Percentiles rank a stretch among this genome's conserved stretches.
phyloP scores from a whole-genome alignment of 1,284 basidiomycete species.

The Trametes versicolor region DNA sequence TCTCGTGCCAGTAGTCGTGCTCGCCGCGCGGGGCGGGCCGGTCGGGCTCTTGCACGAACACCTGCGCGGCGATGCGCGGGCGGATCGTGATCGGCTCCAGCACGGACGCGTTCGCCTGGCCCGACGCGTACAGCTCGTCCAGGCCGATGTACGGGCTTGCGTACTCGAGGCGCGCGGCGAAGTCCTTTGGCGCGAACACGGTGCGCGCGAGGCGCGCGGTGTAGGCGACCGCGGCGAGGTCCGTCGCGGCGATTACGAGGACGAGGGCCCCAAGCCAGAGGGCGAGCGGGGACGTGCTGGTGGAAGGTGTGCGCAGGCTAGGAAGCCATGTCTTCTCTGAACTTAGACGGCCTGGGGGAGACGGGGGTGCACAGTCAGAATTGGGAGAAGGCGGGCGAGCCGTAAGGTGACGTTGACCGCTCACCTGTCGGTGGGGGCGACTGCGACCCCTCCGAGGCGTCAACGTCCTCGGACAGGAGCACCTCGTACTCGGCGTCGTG shows the following conservation, averaged over 20 bases:
- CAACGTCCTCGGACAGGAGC: conserved; percentile 14
- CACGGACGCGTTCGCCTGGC: conserved; percentile 20
- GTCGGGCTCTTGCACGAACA: conserved; percentile 23
- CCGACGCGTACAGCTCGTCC: conserved; percentile 30
- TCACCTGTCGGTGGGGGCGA: neutral
- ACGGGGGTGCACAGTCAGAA: neutral
- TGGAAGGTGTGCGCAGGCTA: neutral
- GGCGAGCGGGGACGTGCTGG: neutral
- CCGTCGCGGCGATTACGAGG: conserved; percentile 18
- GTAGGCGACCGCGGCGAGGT: conserved; percentile 24
- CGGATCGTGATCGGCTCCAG: conserved; percentile 27
- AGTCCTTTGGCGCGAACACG: conserved; percentile 27
- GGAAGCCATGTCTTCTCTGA: conserved; percentile 9
- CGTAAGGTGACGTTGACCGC: neutral
- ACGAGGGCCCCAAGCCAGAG: conserved; percentile 19
- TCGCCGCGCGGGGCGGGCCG: conserved; percentile 19
- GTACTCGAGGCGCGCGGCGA: conserved; percentile 27
- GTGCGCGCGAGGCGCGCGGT: conserved; percentile 19
- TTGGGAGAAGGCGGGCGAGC: neutral
- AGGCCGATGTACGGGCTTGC: conserved; percentile 35
- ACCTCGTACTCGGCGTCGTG: conserved; percentile 21
- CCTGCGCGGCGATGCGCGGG: conserved; percentile 29
- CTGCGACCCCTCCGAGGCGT: conserved; percentile 9
- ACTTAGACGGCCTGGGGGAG: neutral
- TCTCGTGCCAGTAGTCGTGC: conserved; percentile 24